Conservation (phyloP, 2,329 filamentous ascomycete genomes). For the Exophiala calicioides region DNA sequence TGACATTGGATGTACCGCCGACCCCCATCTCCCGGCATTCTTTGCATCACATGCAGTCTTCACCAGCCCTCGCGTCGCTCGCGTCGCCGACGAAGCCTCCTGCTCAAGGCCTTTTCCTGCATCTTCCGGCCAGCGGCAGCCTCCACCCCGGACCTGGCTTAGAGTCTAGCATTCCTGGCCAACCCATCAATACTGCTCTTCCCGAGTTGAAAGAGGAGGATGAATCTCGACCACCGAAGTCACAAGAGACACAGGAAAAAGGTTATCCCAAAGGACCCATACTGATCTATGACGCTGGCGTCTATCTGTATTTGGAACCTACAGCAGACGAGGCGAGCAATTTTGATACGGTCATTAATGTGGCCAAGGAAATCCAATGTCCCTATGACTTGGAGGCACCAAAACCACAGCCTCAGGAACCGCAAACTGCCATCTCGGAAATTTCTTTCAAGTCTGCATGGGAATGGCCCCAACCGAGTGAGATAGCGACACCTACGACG, state of each 20-base stretch:
- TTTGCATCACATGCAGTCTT: slow-evolving; percentile 63
- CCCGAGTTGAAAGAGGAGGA: slow-evolving; percentile 56
- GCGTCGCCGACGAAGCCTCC: slow-evolving; percentile 54
- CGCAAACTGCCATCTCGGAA: slow-evolving; percentile 48
- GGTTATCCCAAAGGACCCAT: slow-evolving; percentile 66
- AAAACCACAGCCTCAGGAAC: slow-evolving; percentile 40
- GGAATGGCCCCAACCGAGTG: slow-evolving; percentile 41
- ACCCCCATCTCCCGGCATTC: slow-evolving; percentile 58
- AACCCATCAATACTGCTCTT: slow-evolving; percentile 36
- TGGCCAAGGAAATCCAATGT: slow-evolving; percentile 65
- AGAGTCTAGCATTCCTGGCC: slow-evolving; percentile 27
- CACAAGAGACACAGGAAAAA: slow-evolving; percentile 61
- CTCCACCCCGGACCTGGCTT: slow-evolving; percentile 22
- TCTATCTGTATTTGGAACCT: slow-evolving; percentile 65
- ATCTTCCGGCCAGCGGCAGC: slow-evolving; percentile 19
- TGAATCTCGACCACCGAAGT: slow-evolving; percentile 52
- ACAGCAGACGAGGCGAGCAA: slow-evolving; percentile 59
- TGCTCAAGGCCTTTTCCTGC: slow-evolving; percentile 51
- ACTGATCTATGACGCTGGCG: slow-evolving; percentile 62
- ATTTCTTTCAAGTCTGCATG: slow-evolving; percentile 53
- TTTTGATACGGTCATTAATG: slow-evolving; percentile 66
- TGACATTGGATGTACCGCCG: slow-evolving; percentile 57
- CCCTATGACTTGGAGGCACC: slow-evolving; percentile 49
- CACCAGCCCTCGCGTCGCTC: slow-evolving; percentile 58
- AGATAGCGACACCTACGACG: slow-evolving; percentile 30